Conservation (phyloP, 2,329 filamentous ascomycete species). For the Ophiostoma triangulosporum region DNA sequence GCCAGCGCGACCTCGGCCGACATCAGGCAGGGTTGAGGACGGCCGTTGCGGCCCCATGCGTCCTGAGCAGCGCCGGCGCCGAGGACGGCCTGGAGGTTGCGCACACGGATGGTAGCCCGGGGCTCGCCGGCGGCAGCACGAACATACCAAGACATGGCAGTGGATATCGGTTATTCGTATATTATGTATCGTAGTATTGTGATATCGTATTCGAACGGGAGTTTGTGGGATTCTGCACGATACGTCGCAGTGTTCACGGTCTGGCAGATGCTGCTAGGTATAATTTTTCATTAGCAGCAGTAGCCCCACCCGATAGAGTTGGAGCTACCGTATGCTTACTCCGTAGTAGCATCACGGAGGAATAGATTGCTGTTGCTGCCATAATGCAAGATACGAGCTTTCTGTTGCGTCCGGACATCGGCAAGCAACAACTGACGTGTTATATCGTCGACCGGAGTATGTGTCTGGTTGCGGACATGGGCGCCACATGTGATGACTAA, state of each 20-base stretch:
- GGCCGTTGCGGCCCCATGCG: conserved; percentile 50
- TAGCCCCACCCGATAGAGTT: neutral
- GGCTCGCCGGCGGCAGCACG: conserved; percentile 29
- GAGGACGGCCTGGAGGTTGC: conserved; percentile 45
- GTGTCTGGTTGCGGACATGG: no score
- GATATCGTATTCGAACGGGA: neutral
- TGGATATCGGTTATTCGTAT: neutral
- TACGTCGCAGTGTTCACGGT: neutral
- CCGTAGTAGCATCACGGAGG: neutral
- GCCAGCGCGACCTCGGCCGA: conserved; percentile 46
- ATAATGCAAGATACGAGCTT: no score
- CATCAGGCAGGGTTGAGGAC: conserved; percentile 47
- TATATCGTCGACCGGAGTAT: no score
- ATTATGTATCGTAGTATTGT: no score
- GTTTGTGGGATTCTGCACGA: neutral
- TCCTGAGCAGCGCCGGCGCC: conserved; percentile 31
- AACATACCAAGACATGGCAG: conserved; percentile 23
- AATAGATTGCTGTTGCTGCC: no score
- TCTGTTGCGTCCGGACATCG: no score
- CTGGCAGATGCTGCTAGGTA: no score
- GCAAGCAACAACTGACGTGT: no score
- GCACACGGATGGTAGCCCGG: conserved; percentile 43
- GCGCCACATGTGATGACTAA: no score
- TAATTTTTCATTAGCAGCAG: neutral
- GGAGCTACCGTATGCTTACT: neutral